Conservation (phyloP, 2,329 filamentous ascomycete species). For the Alternaria arbusti region DNA sequence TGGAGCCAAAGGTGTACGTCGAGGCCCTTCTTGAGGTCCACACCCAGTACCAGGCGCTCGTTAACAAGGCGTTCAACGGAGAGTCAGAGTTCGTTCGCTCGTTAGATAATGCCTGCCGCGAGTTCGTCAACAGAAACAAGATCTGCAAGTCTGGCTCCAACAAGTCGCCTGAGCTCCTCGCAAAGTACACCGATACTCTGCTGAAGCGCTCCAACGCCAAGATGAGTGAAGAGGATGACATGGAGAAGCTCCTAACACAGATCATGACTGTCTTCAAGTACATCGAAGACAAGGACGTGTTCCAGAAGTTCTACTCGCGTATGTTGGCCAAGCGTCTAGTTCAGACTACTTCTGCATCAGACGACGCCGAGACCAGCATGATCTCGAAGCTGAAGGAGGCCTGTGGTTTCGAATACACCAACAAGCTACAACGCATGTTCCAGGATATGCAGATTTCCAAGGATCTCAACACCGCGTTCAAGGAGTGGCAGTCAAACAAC, state of each 20-base stretch:
- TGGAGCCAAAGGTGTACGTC: slow-evolving; percentile 96
- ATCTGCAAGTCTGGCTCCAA: slow-evolving; percentile 93
- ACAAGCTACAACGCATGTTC: slow-evolving; percentile 99
- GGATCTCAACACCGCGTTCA: slow-evolving; percentile 89
- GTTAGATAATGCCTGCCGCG: slow-evolving; percentile 93
- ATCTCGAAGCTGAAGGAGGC: slow-evolving; percentile 99
- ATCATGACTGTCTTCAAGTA: slow-evolving; percentile 99
- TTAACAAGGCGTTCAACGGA: slow-evolving; percentile 90
- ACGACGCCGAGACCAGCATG: slow-evolving; percentile 98
- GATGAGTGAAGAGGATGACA: slow-evolving; percentile 89
- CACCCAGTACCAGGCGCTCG: slow-evolving; percentile 87
- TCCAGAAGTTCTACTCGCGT: slow-evolving; percentile 98
- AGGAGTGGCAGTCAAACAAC: slow-evolving; percentile 73
- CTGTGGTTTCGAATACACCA: slow-evolving; percentile 98
- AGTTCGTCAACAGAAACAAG: slow-evolving; percentile 97
- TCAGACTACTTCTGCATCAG: slow-evolving; percentile 92
- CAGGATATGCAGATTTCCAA: slow-evolving; percentile 99
- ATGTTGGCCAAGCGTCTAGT: slow-evolving; percentile 95
- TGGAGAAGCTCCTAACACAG: slow-evolving; percentile 85
- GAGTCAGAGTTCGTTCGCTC: slow-evolving; percentile 97
- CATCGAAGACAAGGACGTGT: slow-evolving; percentile 99
- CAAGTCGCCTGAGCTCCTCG: slow-evolving; percentile 90
- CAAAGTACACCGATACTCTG: slow-evolving; percentile 92
- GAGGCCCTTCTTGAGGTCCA: slow-evolving; percentile 94
- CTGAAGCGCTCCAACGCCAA: slow-evolving; percentile 87